These are phyloP conservation scores for Saksenaea vasiformis DNA, from an alignment of 371 early-diverging fungal genomes.

Conservation along the genomic window DNA sequence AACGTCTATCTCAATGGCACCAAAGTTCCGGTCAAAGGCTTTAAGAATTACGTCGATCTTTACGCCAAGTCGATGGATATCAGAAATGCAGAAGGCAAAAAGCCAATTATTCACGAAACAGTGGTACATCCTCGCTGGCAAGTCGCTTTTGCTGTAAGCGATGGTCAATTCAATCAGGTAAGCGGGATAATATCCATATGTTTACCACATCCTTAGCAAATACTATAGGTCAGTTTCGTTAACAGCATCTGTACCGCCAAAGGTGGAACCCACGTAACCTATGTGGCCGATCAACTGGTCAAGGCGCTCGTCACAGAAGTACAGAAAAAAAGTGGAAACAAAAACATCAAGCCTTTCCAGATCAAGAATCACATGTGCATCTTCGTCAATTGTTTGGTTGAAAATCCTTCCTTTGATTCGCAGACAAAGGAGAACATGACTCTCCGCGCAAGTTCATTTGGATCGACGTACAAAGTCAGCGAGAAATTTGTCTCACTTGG, in stretches of 20 bases:
- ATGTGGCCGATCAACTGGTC: constrained; percentile 91
- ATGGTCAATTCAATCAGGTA: constrained; percentile 97
- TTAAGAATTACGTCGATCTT: constrained; percentile 92
- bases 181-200: background rate
- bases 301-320: constrained; percentile 72
- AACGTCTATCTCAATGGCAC: constrained; percentile 94
- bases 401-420: constrained; percentile 99
- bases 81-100: constrained; percentile 39
- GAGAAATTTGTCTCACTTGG: constrained; percentile 88
- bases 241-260: constrained; percentile 98
- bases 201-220: background rate
- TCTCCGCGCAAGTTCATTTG: constrained; percentile 81
- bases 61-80: constrained; percentile 65
- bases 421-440: constrained; percentile 99
- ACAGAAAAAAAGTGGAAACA: constrained; percentile 85
- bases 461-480: constrained; percentile 80
- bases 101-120: constrained; percentile 34
- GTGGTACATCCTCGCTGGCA: constrained; percentile 91
- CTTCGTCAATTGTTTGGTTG: constrained; percentile 97
- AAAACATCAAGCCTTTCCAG: constrained; percentile 80
- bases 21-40: constrained; percentile 81
- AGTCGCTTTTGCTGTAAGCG: constrained; percentile 88
- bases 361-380: constrained; percentile 94
- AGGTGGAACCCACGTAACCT: constrained; percentile 97
- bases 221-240: constrained; percentile 88